Base-by-base conservation (phyloP, 129 eudicot genomes). In the Centaurea solstitialis region DNA sequence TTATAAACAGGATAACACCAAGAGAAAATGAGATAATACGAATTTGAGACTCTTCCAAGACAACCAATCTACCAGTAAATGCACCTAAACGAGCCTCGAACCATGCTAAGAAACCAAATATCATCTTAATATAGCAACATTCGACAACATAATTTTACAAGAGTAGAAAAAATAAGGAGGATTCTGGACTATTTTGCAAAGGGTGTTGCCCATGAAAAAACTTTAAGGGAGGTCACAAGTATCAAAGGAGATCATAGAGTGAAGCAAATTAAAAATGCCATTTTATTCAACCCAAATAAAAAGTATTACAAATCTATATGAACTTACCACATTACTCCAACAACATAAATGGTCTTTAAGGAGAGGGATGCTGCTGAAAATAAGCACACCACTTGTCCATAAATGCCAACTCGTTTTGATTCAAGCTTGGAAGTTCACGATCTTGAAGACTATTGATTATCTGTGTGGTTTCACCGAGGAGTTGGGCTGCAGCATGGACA, bases 401-500 rank as follows among this genome's bases (percentile, higher is more conserved):
- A 5, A 28, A 70, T 0, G 11, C 74, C 45, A 70, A 70, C 20
- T 37, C 13, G 8, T 70, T 9, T 17, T 7, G 43, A 70, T n/a
- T 38, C 74, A 70, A n/a, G 41, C 43, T 30, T 7, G 74, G 74
- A 70, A 70, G 74, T 70, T 70, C 12, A 15, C 40, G 23, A 4
- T 28, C 22, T 15, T 70, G 9, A 17, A 70, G 74, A 1, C 30
- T 26, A 0, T 70, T 17, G 43, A 70, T 17, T 17, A 70, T 28
- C 50, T 70, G 26, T 21, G 7, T 30, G 9, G 74, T 70, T 6
- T 70, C 43, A 69, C 47, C 74, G 8, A 88, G 38, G 11, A 88
- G 77, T n/a, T 41, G 81, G 22, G 77, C 89, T 18, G 85, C 86
- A 24, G 15, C 21, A 17, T 69, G 40, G 45, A 69, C 74, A 24